phyloP scores from a whole-genome alignment of 1,284 basidiomycete species.

The Puccinia hordei region DNA sequence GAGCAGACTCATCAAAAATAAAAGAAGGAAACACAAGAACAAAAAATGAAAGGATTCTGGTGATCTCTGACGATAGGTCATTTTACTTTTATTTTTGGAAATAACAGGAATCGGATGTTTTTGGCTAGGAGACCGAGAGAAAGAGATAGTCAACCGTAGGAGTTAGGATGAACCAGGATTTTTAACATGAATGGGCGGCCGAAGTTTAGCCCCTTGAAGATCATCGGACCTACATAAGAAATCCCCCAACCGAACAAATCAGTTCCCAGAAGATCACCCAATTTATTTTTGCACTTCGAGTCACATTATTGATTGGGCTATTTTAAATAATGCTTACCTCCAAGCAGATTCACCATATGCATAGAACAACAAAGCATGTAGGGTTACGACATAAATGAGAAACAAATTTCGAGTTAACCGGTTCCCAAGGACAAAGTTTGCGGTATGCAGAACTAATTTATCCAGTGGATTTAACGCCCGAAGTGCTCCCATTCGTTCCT shows the following conservation, averaged over 20 bases:
- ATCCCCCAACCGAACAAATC: neutral
- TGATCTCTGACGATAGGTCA: neutral
- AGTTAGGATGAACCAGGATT: neutral
- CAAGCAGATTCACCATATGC: slow-evolving; percentile 62
- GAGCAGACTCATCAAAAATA: neutral
- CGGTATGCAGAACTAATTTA: slow-evolving; percentile 79
- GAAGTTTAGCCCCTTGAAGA: neutral
- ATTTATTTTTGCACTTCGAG: neutral
- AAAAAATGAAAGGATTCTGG: neutral
- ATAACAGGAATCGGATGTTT: too few species aligned
- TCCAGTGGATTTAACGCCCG: slow-evolving; percentile 89
- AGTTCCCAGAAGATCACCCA: too few species aligned
- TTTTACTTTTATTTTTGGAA: neutral
- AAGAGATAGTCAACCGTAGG: too few species aligned
- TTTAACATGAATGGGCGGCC: slow-evolving; percentile 7
- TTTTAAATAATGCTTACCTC: slow-evolving; percentile 62
- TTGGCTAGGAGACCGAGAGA: too few species aligned
- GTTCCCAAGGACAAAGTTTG: slow-evolving; percentile 81
- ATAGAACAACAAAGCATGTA: slow-evolving; percentile 80
- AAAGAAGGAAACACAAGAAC: neutral
- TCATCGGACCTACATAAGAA: neutral
- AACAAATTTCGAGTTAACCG: slow-evolving; percentile 70
- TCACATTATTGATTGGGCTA: too few species aligned
- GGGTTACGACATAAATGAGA: slow-evolving; percentile 74
- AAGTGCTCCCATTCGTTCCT: slow-evolving; percentile 91